Evolutionary conservation across 2,329 filamentous ascomycete species (phyloP), one percentile per base, ranked within the genome.

Genomic region (Ceratocystis huliohia): DNA sequence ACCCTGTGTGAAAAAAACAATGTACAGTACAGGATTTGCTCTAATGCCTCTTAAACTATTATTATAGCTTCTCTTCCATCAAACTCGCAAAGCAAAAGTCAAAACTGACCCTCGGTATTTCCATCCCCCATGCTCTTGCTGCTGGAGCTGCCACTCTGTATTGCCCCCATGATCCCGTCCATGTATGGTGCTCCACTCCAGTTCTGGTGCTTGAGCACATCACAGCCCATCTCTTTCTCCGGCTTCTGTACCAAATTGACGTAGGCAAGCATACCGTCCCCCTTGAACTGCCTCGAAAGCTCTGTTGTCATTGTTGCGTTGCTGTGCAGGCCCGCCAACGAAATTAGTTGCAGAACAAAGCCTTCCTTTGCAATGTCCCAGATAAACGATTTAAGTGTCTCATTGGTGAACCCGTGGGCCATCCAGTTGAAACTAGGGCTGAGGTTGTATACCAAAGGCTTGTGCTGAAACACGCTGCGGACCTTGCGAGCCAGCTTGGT

Each of bases 371-470:
- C 94, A 70, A 99, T 85, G 75, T 97, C 93, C 93, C 93, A 97
- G 72, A 99, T 89, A 75, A 99, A 99, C 5, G 84, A 91, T 78
- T 88, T 91, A 66, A 99, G 82, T 5, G 88, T 87, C 69, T 85
- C 86, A 69, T 91, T 85, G 2, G 84, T 87, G 77, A 97, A 99
- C 37, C 93, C 94, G 74, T 97, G 92, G 10, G 86, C 86, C 85
- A 95, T 94, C 94, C 94, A 99, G 81, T 99, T 97, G 82, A 99
- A 99, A 7, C 90, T 96, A 0, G 94, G 94, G 3, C 88, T 92
- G 1, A 99, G 83, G 78, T 99, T 99, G 79, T 99, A 99, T 0
- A 97, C 93, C 28, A 99, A 83, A 45, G 89, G 88, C 82, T 97
- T 97, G 68, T 84, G 85, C 0, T 91, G 90, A 72, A 84, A 80